Conservation (phyloP, 2,329 filamentous ascomycete genomes). For the Raffaelea albimanens region DNA sequence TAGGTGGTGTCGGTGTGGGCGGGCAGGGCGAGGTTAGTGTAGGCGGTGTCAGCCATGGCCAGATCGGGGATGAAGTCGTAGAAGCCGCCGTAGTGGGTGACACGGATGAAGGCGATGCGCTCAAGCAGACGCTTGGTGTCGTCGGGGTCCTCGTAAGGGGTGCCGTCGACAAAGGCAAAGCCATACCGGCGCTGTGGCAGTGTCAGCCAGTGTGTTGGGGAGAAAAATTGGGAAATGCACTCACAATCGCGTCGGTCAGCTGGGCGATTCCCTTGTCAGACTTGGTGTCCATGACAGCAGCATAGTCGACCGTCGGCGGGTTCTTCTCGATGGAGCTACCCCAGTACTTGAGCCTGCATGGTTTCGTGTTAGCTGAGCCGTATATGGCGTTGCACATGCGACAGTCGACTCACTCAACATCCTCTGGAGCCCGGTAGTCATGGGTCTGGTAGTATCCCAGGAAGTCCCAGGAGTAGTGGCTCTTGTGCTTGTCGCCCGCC, state of each 20-base stretch:
- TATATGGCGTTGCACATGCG: conserved; percentile 11
- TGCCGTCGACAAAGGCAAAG: conserved; percentile 66
- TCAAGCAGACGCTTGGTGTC: conserved; percentile 67
- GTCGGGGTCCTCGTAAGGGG: conserved; percentile 55
- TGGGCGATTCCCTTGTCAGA: conserved; percentile 45
- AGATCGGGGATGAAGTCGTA: conserved; percentile 85
- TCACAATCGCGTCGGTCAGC: conserved; percentile 52
- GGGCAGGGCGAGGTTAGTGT: conserved; percentile 73
- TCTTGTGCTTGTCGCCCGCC: conserved; percentile 54
- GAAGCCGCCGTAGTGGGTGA: conserved; percentile 79
- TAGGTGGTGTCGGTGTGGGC: conserved; percentile 95
- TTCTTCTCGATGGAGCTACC: conserved; percentile 24
- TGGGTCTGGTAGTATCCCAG: conserved; percentile 36
- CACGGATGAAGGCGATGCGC: conserved; percentile 75
- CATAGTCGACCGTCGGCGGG: conserved; percentile 51
- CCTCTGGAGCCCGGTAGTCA: conserved; percentile 22
- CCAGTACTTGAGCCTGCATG: conserved; percentile 18
- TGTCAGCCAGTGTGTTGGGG: not conserved
- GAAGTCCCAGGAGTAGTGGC: conserved; percentile 57
- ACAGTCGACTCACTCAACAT: conserved; percentile 24
- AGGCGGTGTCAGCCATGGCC: conserved; percentile 80
- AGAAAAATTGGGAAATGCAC: not conserved
- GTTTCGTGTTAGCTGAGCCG: not conserved
- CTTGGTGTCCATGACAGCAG: conserved; percentile 44
- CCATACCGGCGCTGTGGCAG: conserved; percentile 52